A percentile compares a stretch with the other conserved stretches of the same genome.
phyloP scores from a whole-genome alignment of 2,329 filamentous ascomycete genomes.

The Exophiala calicioides region DNA sequence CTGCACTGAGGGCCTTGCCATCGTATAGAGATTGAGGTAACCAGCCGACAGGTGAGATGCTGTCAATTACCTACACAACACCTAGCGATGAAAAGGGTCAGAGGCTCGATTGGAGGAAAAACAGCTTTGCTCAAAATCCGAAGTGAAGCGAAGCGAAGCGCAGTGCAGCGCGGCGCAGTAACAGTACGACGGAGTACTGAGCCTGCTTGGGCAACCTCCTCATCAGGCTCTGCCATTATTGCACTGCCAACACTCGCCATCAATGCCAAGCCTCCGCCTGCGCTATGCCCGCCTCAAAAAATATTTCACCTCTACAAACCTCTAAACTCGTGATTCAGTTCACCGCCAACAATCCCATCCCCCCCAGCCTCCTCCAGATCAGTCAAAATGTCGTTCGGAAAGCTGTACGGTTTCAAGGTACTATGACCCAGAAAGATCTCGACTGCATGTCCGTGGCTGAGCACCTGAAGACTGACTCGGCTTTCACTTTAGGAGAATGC shows the following conservation, averaged over 20 bases:
- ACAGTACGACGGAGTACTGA: background rate
- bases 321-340: background rate
- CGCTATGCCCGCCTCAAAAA: background rate
- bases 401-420: conserved; percentile 88
- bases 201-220: too few species aligned
- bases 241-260: background rate
- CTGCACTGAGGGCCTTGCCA: conserved; percentile 17
- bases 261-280: conserved; percentile 11
- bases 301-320: conserved; percentile 3
- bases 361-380: conserved; percentile 14
- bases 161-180: too few species aligned
- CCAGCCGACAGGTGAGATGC: background rate
- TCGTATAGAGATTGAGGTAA: background rate
- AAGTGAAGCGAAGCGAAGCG: too few species aligned
- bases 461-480: conserved; percentile 17
- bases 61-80: background rate
- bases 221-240: background rate
- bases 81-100: background rate
- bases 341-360: background rate
- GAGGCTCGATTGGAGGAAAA: too few species aligned
- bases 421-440: too few species aligned
- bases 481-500: conserved; percentile 31
- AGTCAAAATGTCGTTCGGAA: conserved; percentile 89
- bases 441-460: too few species aligned
- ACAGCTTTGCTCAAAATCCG: too few species aligned